Percentiles rank a stretch among this genome's conserved stretches.
Conservation (phyloP, 345 rosid genomes). For the Nasturtium officinale region DNA sequence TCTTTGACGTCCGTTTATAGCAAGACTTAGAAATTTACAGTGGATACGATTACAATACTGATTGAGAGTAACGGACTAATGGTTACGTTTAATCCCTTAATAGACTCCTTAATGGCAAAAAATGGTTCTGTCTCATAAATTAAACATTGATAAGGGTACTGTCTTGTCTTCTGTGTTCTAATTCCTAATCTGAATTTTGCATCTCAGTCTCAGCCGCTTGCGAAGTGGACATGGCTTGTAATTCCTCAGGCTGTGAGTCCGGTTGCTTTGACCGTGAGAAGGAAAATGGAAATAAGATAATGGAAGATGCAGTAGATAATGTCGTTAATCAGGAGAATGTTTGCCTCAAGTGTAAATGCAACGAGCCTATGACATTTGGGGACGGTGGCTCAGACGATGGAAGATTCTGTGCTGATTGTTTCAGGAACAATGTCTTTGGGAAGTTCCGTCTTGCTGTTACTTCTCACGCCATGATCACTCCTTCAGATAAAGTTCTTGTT, state of each 20-base stretch:
- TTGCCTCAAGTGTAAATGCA: constrained; percentile 79
- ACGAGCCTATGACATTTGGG: constrained; percentile 49
- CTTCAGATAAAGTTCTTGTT: constrained; percentile 84
- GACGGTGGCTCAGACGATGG: constrained; percentile 53
- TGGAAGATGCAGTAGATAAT: neutral
- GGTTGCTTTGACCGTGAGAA: constrained; percentile 47
- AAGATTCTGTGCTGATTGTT: constrained; percentile 73
- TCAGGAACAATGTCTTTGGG: constrained; percentile 69
- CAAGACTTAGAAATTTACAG: neutral
- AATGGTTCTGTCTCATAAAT: neutral
- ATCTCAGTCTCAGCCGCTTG: neutral
- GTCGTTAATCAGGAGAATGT: constrained; percentile 28
- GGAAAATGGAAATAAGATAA: constrained; percentile 39
- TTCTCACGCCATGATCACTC: constrained; percentile 83
- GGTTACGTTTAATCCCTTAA: neutral
- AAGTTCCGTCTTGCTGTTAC: constrained; percentile 86
- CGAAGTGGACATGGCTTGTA: constrained; percentile 61
- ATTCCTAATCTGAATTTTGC: neutral
- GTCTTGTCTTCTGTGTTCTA: neutral
- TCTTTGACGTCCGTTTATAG: neutral
- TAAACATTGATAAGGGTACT: neutral
- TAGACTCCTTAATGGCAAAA: neutral
- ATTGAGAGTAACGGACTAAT: neutral
- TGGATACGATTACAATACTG: neutral
- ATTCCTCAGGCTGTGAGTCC: constrained; percentile 64